Evolutionary conservation across 495 filamentous ascomycete genomes (phyloP), one percentile per base, ranked within the genome.

Genomic region (Tricharina praecox): DNA sequence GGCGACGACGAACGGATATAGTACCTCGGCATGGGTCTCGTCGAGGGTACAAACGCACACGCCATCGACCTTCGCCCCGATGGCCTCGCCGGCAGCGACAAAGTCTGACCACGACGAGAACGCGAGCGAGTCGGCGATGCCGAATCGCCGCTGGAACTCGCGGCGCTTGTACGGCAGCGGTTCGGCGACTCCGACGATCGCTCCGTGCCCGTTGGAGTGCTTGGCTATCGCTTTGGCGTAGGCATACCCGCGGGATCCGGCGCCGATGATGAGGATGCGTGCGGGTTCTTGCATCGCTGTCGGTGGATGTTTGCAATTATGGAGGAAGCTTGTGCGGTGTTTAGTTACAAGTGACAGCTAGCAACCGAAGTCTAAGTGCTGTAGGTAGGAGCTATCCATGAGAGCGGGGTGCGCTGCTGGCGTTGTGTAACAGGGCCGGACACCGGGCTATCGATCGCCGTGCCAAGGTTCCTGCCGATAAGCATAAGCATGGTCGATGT

Each of bases 11-110:
- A 32, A 13, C 5, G 28, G 28, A 32, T 5, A 5, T 32, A 32
- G 13, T 34, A 54, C 58, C 45, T 82, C 82, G 4, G 72, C 73
- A 62, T 97, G 90, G 53, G 79, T 78, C 60, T 93, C 81, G 62
- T 97, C 90, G 19, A 85, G 69, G 0, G 86, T 84, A 59, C 87
- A 93, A 33, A 97, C 73, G 53, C 94, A 85, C 23, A 80, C 76
- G 0, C 79, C 88, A 61, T 93, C 83, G 1, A 94, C 69, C 1
- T 24, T 81, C 10, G 62, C 55, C 2, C 56, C 45, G 53, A 88
- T 78, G 64, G 76, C 87, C 13, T 60, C 3, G 3, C 28, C 43
- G 5, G 15, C 11, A 20, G 2, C 50, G 3, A 87, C 45, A 62
- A 84, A 88, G 2, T 81, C 71, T 7, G 68, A 66, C 87, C 86